A percentile compares a stretch with the other conserved stretches of the same genome.
phyloP scores from a whole-genome alignment of 768 basidiomycete species.

The Boletus subcaerulescens region DNA sequence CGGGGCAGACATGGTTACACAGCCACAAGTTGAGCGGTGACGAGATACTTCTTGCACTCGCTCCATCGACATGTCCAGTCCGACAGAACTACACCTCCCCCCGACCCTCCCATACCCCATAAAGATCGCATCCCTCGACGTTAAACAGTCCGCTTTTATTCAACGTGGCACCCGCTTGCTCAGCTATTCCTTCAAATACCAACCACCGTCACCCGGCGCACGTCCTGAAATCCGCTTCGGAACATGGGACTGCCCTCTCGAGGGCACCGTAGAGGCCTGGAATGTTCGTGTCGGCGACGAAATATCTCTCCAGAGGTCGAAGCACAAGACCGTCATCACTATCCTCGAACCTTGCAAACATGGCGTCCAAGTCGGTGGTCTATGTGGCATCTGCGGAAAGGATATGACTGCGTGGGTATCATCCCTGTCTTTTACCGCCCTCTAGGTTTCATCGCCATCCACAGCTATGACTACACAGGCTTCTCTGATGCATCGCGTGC shows the following conservation, averaged over 20 bases:
- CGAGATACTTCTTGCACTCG: too few relatives aligned
- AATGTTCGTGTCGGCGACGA: conserved; percentile 61
- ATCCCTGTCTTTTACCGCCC: conserved; percentile 1
- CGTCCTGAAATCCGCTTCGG: conserved; percentile 73
- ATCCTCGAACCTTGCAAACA: conserved; percentile 95
- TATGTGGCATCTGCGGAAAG: conserved; percentile 93
- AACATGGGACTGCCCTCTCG: conserved; percentile 86
- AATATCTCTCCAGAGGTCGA: conserved; percentile 56
- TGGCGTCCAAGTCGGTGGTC: conserved; percentile 85
- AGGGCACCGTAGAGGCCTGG: conserved; percentile 77
- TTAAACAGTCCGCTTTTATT: conserved; percentile 43
- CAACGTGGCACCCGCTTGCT: conserved; percentile 75
- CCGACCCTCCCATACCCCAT: conserved; percentile 83
- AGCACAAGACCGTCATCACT: conserved; percentile 56
- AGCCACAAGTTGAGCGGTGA: conserved; percentile 14
- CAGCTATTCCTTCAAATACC: conserved; percentile 77
- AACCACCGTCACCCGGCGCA: conserved; percentile 42
- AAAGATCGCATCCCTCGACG: conserved; percentile 69
- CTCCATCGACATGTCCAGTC: conserved; percentile 43
- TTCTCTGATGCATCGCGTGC: conserved; percentile 85
- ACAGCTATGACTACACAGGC: conserved; percentile 80
- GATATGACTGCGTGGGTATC: conserved; percentile 82
- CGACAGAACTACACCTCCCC: conserved; percentile 77
- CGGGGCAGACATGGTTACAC: conserved; percentile 20
- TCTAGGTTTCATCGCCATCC: conserved; percentile 10